A percentile compares a stretch with the other conserved stretches of the same genome.
These are phyloP conservation scores for Hanseniaspora clermontiae DNA, from an alignment of 805 yeast genomes.

Conservation along the genomic window DNA sequence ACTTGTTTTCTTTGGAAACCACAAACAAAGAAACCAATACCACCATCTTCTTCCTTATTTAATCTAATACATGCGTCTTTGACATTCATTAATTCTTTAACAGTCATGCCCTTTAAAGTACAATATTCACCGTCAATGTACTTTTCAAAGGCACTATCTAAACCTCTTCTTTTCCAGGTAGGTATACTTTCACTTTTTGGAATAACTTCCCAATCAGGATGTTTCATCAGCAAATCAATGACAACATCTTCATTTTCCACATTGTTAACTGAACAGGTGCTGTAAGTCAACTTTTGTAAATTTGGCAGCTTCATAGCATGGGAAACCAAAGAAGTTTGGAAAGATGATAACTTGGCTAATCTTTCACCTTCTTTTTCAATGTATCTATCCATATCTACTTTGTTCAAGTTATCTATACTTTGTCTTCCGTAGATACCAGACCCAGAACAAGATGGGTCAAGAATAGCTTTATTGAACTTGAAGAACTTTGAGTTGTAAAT, in stretches of 20 bases:
- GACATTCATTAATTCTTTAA: conserved; percentile 35
- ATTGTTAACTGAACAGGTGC: conserved; percentile 90
- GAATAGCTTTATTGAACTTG: conserved; percentile 50
- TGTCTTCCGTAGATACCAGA: conserved; percentile 94
- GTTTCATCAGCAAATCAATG: conserved; percentile 52
- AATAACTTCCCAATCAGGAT: conserved; percentile 63
- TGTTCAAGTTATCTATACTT: conserved; percentile 33
- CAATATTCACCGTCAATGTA: conserved; percentile 29
- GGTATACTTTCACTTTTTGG: conserved; percentile 57
- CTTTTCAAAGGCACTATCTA: conserved; percentile 49
- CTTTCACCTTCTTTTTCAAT: conserved; percentile 20
- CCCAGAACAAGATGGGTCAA: conserved; percentile 97
- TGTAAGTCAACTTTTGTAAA: conserved; percentile 70
- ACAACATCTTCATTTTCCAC: conserved; percentile 93
- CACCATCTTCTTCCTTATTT: conserved; percentile 80
- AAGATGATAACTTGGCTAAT: conserved; percentile 61
- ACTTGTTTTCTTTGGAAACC: conserved; percentile 49
- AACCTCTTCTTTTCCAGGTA: conserved; percentile 77
- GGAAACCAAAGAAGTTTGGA: conserved; percentile 76
- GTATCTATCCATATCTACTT: conserved; percentile 13
- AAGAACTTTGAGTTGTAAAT: conserved; percentile 23
- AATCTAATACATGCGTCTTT: conserved; percentile 85
- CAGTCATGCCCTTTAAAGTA: not conserved
- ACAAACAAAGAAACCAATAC: conserved; percentile 97
- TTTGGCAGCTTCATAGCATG: conserved; percentile 77